Evolutionary conservation across 768 basidiomycete genomes (phyloP).

Genomic region (Zangia roseola): DNA sequence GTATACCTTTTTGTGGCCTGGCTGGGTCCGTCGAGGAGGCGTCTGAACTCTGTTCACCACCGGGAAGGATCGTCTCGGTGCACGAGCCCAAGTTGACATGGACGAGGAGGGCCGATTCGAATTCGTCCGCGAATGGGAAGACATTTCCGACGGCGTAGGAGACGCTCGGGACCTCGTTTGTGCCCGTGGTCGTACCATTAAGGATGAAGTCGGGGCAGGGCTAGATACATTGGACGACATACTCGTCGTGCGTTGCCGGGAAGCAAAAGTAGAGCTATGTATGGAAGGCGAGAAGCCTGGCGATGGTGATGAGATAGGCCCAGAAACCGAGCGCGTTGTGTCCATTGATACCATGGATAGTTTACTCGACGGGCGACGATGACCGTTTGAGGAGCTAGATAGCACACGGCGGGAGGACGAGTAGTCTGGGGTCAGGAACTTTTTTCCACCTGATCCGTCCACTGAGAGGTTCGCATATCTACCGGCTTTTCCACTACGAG

Average conservation of each 20-base stretch:
- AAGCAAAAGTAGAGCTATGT: conserved; percentile 70
- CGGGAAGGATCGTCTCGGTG: conserved; percentile 62
- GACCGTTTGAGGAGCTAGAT: conserved; percentile 46
- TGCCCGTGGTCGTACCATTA: conserved; percentile 37
- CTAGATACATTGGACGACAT: conserved; percentile 44
- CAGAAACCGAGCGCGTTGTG: conserved; percentile 68
- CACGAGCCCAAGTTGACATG: conserved; percentile 64
- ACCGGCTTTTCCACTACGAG: conserved; percentile 26
- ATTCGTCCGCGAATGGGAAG: conserved; percentile 47
- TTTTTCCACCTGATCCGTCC: conserved; percentile 35
- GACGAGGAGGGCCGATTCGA: conserved; percentile 44
- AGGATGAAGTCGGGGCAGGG: conserved; percentile 32
- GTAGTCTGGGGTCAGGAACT: conserved; percentile 46
- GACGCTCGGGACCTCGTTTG: conserved; percentile 51
- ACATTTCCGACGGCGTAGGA: conserved; percentile 62
- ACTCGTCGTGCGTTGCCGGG: conserved; percentile 80
- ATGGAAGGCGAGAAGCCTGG: conserved; percentile 35
- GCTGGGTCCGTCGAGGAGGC: conserved; percentile 42
- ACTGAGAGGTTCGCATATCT: conserved; percentile 33
- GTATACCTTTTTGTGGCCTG: conserved; percentile 61
- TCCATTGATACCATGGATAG: conserved; percentile 44
- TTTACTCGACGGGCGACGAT: conserved; percentile 56
- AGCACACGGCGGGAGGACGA: conserved; percentile 46
- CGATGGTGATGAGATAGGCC: conserved; percentile 49
- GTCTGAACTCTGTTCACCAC: conserved; percentile 43